Evolutionary conservation across 176 grass and related monocot genomes (phyloP).

Genomic region (Musa itinerans): DNA sequence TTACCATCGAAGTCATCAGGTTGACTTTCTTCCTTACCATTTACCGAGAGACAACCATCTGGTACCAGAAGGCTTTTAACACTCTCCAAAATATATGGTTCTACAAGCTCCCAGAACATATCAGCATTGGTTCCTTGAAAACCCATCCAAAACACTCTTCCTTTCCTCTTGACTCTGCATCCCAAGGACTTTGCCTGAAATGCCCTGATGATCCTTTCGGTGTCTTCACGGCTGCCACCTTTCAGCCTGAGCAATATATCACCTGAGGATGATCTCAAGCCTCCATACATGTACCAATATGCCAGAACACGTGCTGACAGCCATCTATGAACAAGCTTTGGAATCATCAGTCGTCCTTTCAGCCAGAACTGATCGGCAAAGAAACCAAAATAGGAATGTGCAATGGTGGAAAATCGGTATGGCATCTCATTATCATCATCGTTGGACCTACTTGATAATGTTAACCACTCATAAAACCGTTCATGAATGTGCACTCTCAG

Average conservation of each 20-base stretch:
- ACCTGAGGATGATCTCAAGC: conserved; percentile 59
- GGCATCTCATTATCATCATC: conserved; percentile 51
- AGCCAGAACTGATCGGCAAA: conserved; percentile 74
- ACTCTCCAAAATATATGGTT: conserved; percentile 56
- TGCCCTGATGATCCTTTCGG: conserved; percentile 62
- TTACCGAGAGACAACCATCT: background rate
- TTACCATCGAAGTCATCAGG: conserved; percentile 16
- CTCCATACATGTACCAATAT: conserved; percentile 97
- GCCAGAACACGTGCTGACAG: conserved; percentile 73
- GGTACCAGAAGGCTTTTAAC: conserved; percentile 15
- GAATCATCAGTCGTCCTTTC: conserved; percentile 46
- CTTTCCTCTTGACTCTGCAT: conserved; percentile 84
- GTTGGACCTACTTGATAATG: conserved; percentile 44
- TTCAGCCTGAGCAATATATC: conserved; percentile 79
- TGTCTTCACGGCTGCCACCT: conserved; percentile 42
- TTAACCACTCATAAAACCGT: conserved; percentile 78
- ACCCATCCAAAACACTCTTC: conserved; percentile 72
- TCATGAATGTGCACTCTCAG: conserved; percentile 79
- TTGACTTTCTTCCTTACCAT: conserved; percentile 17
- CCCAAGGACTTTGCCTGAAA: conserved; percentile 41
- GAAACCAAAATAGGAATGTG: conserved; percentile 75
- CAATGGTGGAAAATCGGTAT: conserved; percentile 55
- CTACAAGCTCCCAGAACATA: conserved; percentile 54
- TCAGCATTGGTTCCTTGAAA: conserved; percentile 65
- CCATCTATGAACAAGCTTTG: conserved; percentile 89